Conservation (phyloP, 495 filamentous ascomycete species). For the Cercophora samala region DNA sequence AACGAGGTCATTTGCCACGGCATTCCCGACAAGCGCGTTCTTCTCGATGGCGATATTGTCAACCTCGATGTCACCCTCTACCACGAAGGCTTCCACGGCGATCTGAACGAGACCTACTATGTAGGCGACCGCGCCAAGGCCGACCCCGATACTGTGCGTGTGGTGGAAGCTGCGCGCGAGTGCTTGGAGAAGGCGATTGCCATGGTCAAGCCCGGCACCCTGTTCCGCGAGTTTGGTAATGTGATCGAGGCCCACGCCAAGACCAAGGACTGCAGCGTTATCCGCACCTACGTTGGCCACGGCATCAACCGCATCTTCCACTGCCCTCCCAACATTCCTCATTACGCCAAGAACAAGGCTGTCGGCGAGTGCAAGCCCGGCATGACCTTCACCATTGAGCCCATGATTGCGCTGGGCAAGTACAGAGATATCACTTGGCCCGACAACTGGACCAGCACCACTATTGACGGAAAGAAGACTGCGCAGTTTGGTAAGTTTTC, state of each 20-base stretch:
- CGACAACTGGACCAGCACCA: conserved; percentile 86
- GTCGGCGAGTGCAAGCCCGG: conserved; percentile 80
- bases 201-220: conserved; percentile 79
- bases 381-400: conserved; percentile 93
- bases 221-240: conserved; percentile 79
- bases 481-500: conserved; percentile 70
- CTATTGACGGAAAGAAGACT: conserved; percentile 74
- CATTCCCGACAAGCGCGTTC: conserved; percentile 74
- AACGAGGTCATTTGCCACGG: conserved; percentile 98
- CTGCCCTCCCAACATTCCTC: conserved; percentile 77
- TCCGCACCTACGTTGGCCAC: conserved; percentile 87
- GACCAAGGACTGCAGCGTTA: conserved; percentile 69
- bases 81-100: conserved; percentile 82
- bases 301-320: conserved; percentile 86
- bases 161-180: conserved; percentile 77
- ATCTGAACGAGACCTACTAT: conserved; percentile 92
- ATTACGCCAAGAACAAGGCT: conserved; percentile 89
- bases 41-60: conserved; percentile 82
- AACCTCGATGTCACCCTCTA: conserved; percentile 89
- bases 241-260: conserved; percentile 86
- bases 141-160: conserved; percentile 75
- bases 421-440: conserved; percentile 83
- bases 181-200: conserved; percentile 81
- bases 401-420: conserved; percentile 82
- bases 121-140: conserved; percentile 72